Evolutionary conservation across 129 eudicot species (phyloP), one percentile per base, ranked within the genome.

Genomic region (Pittosporum tobira): DNA sequence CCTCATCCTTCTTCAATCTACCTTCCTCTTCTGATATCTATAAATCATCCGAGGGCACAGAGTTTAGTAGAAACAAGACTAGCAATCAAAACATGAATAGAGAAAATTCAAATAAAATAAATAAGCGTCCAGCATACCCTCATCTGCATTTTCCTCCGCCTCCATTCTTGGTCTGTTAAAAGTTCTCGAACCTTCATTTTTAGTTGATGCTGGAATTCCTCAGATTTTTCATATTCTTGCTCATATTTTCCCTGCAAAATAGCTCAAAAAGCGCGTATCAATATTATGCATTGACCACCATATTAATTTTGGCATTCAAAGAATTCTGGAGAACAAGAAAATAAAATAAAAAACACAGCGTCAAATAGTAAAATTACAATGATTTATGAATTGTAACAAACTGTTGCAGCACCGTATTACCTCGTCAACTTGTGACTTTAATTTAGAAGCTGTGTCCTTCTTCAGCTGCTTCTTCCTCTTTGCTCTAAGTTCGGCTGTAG

Each of bases 1-100:
- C 94, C 64, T 93, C 99, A n/a, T 93, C 99, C 74, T 93, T 93
- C 88, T 93, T 93, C 78, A 93, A 64, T 65, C 99, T 79, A 58
- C 96, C 99, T 81, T 93, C 99, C 74, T 93, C 99, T 66, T 93
- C 99, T 0, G 99, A 93, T 72, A 93, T 87, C 99, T 93, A 69
- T 52, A 38, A 4, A 34, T 44, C 21, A 47, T 14, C 16, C 46
- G 45, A 60, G 27, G 7, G 40, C 4, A 47, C 1, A 52, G 48
- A 49, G 42, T 44, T 68, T 9, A 71, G 36, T 20, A 56, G 44
- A 57, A 42, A 5, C 45, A 18, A 43, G 48, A 38, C 9, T 18
- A 34, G 12, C 44, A 48, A 30, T 5, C 48, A 66, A 62, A 75
- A 57, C 4, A 45, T 54, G 48, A 21, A 13, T 30, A 19, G 45